Percentiles rank a stretch among this genome's conserved stretches.
Evolutionary conservation across 2,329 filamentous ascomycete genomes (phyloP).

Genomic region (Cytospora piceicola): DNA sequence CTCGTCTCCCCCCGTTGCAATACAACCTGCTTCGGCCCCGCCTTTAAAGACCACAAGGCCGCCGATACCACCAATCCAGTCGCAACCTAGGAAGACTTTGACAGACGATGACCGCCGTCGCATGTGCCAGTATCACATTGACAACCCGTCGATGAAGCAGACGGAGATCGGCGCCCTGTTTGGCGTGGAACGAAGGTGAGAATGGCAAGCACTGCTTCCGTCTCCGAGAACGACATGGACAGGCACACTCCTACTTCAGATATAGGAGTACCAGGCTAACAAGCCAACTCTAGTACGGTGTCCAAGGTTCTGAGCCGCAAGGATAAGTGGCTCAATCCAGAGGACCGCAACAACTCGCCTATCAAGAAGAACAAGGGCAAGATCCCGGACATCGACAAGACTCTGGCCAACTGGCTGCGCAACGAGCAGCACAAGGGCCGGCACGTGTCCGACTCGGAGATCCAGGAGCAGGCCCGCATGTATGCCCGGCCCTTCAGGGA

Average conservation of each 20-base stretch:
- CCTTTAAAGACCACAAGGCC: conserved; percentile 53
- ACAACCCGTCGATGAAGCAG: conserved; percentile 89
- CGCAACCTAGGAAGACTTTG: conserved; percentile 81
- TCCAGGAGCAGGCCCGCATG: conserved; percentile 80
- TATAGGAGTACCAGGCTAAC: neutral
- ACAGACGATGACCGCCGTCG: conserved; percentile 86
- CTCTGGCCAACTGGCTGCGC: conserved; percentile 83
- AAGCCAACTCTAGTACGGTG: conserved; percentile 72
- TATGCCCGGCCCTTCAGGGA: conserved; percentile 74
- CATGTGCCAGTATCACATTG: conserved; percentile 93
- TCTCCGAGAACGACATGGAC: neutral
- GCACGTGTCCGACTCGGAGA: conserved; percentile 76
- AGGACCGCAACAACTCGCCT: conserved; percentile 78
- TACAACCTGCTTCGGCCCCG: conserved; percentile 60
- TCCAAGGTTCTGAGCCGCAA: conserved; percentile 95
- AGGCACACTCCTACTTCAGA: neutral
- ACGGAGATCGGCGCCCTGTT: conserved; percentile 96
- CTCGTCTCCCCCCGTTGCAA: conserved; percentile 60
- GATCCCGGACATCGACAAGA: conserved; percentile 87
- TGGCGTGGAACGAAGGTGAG: conserved; percentile 95
- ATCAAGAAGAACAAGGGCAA: conserved; percentile 84
- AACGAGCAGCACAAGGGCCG: conserved; percentile 79
- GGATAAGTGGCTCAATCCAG: conserved; percentile 87
- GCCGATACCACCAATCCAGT: conserved; percentile 50
- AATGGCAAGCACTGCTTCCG: neutral